These are phyloP conservation scores for Ogataea zsoltii DNA, from an alignment of 805 yeast genomes.

Conservation along the genomic window DNA sequence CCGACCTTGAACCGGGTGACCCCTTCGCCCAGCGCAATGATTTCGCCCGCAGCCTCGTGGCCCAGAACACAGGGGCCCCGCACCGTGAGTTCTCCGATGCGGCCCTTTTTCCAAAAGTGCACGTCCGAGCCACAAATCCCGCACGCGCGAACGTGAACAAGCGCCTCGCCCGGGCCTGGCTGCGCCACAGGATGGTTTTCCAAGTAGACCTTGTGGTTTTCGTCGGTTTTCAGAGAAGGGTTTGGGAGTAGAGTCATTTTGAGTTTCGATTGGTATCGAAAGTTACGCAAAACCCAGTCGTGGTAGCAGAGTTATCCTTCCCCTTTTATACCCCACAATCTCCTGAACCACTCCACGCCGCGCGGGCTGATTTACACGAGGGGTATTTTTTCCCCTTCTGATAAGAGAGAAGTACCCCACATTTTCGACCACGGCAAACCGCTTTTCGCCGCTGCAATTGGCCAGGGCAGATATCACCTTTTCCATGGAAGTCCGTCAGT, in stretches of 20 bases:
- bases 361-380: no score
- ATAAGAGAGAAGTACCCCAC: no score
- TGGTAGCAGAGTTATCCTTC: no score
- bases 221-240: constrained; percentile 23
- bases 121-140: constrained; percentile 78
- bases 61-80: constrained; percentile 40
- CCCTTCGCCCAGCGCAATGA: constrained; percentile 47
- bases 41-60: constrained; percentile 46
- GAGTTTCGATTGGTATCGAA: neutral
- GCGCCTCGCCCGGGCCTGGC: constrained; percentile 44
- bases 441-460: no score
- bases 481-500: no score
- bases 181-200: constrained; percentile 17
- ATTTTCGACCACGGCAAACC: no score
- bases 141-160: constrained; percentile 61
- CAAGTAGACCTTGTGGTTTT: constrained; percentile 16
- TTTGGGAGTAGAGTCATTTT: constrained; percentile 7
- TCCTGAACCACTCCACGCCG: no score
- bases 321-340: no score
- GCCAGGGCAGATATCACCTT: no score
- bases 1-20: constrained; percentile 47
- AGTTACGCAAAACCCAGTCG: neutral
- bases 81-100: constrained; percentile 49
- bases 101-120: constrained; percentile 67
- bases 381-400: no score